A percentile compares a stretch with the other conserved stretches of the same genome.
Conservation (phyloP, 352 stramenopile genomes). For the Pythium sukuiense region DNA sequence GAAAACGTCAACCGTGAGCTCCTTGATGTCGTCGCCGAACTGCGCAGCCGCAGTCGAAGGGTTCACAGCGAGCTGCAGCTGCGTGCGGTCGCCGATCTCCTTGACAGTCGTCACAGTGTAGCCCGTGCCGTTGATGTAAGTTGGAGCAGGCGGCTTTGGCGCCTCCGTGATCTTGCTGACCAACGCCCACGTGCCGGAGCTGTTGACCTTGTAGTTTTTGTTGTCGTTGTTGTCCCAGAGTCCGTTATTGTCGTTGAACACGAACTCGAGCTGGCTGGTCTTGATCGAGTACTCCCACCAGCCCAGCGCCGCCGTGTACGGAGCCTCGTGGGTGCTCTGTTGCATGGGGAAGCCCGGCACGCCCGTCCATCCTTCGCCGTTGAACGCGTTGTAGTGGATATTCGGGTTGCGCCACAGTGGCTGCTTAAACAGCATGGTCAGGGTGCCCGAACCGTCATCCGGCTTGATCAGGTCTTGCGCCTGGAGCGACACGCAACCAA, state of each 20-base stretch:
- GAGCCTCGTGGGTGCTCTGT: constrained; percentile 18
- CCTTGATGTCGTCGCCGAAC: constrained; percentile 40
- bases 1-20: constrained; percentile 41
- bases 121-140: constrained; percentile 37
- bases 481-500: constrained; percentile 23
- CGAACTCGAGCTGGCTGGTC: constrained; percentile 39
- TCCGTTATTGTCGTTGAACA: constrained; percentile 49
- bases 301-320: constrained; percentile 31
- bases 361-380: constrained; percentile 26
- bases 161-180: constrained; percentile 35
- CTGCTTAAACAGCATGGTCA: constrained; percentile 31
- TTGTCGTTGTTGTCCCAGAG: constrained; percentile 49
- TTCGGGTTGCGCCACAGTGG: constrained; percentile 26
- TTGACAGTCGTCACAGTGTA: constrained; percentile 40
- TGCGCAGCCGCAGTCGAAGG: constrained; percentile 17
- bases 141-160: constrained; percentile 17
- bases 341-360: constrained; percentile 29
- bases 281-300: constrained; percentile 44
- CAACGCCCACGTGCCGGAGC: constrained; percentile 37
- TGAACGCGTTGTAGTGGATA: constrained; percentile 31
- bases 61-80: constrained; percentile 38
- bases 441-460: constrained; percentile 26
- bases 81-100: constrained; percentile 30
- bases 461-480: constrained; percentile 25
- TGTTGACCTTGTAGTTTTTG: constrained; percentile 41